Conservation (phyloP, 345 rosid genomes). For the Bruguiera sexangula region DNA sequence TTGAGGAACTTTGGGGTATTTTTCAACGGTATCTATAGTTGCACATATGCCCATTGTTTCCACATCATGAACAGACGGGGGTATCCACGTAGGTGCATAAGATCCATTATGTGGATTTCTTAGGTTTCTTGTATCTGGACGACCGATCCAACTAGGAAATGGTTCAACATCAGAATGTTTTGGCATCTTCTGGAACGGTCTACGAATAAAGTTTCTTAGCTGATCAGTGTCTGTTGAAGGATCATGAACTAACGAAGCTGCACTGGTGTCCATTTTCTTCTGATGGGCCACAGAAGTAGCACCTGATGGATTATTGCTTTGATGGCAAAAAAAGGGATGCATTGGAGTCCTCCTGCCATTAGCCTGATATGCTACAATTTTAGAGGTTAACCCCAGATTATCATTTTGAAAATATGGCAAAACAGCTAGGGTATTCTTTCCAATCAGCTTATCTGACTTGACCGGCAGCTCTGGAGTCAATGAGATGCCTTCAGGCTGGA, state of each 20-base stretch:
- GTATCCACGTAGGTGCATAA: slow-evolving; percentile 25
- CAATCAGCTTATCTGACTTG: slow-evolving; percentile 23
- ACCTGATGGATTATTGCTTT: slow-evolving; percentile 20
- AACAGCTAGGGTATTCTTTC: slow-evolving; percentile 21
- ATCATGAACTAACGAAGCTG: slow-evolving; percentile 18
- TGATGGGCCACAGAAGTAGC: slow-evolving; percentile 36
- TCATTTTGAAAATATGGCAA: slow-evolving; percentile 27
- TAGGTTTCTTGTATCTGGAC: slow-evolving; percentile 10
- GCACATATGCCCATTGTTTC: slow-evolving; percentile 49
- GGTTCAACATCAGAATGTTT: slow-evolving; percentile 17
- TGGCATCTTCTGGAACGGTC: slow-evolving; percentile 18
- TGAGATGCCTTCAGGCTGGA: slow-evolving; percentile 18
- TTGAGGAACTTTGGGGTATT: slow-evolving; percentile 28
- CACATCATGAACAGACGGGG: slow-evolving; percentile 30
- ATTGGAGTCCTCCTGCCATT: slow-evolving; percentile 20
- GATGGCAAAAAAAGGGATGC: slow-evolving; percentile 22
- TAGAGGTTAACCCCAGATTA: slow-evolving; percentile 41
- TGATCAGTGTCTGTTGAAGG: slow-evolving; percentile 23
- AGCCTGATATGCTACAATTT: slow-evolving; percentile 29
- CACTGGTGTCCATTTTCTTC: slow-evolving; percentile 34
- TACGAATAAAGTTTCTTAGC: slow-evolving; percentile 18
- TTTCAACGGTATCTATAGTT: slow-evolving; percentile 40
- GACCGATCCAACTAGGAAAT: slow-evolving; percentile 22
- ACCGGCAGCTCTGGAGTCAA: slow-evolving; percentile 24
- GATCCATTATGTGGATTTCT: slow-evolving; percentile 20